A percentile compares a stretch with the other conserved stretches of the same genome.
Evolutionary conservation across 108 stramenopile genomes (phyloP).

Genomic region (Stephanodiscus minutulus): DNA sequence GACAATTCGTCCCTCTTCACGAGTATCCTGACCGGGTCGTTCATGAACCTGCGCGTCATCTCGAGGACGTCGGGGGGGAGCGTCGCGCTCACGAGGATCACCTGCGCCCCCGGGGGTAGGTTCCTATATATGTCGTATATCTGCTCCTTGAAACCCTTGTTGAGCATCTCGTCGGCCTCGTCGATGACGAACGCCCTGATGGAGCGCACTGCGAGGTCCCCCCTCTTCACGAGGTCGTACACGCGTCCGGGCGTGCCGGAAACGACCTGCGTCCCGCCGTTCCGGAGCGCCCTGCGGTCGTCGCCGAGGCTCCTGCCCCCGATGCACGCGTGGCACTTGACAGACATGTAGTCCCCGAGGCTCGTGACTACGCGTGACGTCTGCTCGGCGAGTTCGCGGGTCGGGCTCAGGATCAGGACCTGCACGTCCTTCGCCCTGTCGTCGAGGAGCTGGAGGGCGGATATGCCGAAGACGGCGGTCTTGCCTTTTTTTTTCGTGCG

Average conservation of each 20-base stretch:
- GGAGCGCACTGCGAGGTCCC: conserved; percentile 75
- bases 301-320: conserved; percentile 95
- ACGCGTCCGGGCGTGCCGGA: conserved; percentile 99
- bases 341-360: conserved; percentile 98
- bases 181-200: conserved; percentile 95
- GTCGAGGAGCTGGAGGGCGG: conserved; percentile 90
- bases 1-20: conserved; percentile 99
- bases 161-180: conserved; percentile 99
- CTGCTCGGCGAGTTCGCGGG: conserved; percentile 98
- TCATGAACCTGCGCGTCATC: conserved; percentile 99
- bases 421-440: conserved; percentile 80
- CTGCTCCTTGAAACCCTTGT: conserved; percentile 98
- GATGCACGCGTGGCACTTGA: conserved; percentile 96
- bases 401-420: conserved; percentile 95
- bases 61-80: conserved; percentile 94
- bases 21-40: conserved; percentile 93
- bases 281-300: conserved; percentile 91
- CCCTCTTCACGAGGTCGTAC: conserved; percentile 95
- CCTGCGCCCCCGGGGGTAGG: conserved; percentile 91
- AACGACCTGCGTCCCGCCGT: too few species aligned
- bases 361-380: conserved; percentile 90
- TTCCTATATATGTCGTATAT: conserved; percentile 99
- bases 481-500: too few species aligned
- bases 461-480: conserved; percentile 96
- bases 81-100: conserved; percentile 96